Evolutionary conservation across 2,329 filamentous ascomycete genomes (phyloP).

Genomic region (Talaromyces sp.): DNA sequence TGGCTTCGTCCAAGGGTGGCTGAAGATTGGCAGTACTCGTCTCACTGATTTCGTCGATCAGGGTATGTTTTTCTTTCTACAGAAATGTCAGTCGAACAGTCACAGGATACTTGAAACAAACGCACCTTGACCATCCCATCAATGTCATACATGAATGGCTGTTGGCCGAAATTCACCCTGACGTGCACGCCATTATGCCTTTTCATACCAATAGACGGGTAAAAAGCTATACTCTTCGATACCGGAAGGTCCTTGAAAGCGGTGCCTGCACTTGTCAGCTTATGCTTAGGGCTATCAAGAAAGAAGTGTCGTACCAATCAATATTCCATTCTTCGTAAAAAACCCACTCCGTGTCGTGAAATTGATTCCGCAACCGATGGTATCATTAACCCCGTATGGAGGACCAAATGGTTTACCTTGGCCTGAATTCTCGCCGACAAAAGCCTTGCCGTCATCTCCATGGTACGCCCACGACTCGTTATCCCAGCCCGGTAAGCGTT

Average conservation of each 20-base stretch:
- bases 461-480: slow-evolving; percentile 64
- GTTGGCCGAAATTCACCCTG: slow-evolving; percentile 61
- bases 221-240: slow-evolving; percentile 38
- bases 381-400: slow-evolving; percentile 57
- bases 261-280: slow-evolving; percentile 49
- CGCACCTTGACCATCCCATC: slow-evolving; percentile 74
- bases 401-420: slow-evolving; percentile 58
- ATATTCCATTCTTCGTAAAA: slow-evolving; percentile 62
- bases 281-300: not conserved
- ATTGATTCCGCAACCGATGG: slow-evolving; percentile 63
- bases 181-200: slow-evolving; percentile 57
- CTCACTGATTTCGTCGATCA: slow-evolving; percentile 60
- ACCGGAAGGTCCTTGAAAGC: slow-evolving; percentile 44
- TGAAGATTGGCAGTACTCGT: slow-evolving; percentile 59
- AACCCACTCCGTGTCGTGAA: slow-evolving; percentile 60
- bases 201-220: slow-evolving; percentile 63
- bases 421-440: slow-evolving; percentile 54
- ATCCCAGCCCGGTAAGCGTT: slow-evolving; percentile 63
- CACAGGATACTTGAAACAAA: not conserved
- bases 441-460: slow-evolving; percentile 63
- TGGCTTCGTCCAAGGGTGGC: slow-evolving; percentile 65
- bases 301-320: slow-evolving; percentile 47
- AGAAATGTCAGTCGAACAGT: not conserved
- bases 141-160: slow-evolving; percentile 86
- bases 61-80: slow-evolving; percentile 58